Percentiles rank a stretch among this genome's conserved stretches.
These are phyloP conservation scores for Aspergillus transmontanensis DNA, from an alignment of 2,329 filamentous ascomycete genomes.

Conservation along the genomic window DNA sequence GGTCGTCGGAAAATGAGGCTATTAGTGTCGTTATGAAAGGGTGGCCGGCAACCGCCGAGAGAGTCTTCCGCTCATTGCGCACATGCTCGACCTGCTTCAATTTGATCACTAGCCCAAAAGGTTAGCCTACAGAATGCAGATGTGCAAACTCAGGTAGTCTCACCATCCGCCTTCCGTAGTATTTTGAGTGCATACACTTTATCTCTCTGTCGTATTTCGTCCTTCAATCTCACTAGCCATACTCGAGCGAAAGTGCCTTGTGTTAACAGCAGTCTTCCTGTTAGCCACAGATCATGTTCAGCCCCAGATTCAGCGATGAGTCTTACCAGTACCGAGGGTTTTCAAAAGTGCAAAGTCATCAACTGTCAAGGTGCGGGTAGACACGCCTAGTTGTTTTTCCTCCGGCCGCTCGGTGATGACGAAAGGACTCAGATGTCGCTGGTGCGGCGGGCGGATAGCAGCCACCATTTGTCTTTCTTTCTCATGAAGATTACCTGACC, in stretches of 20 bases:
- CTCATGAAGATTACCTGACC: conserved; percentile 27
- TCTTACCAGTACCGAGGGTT: conserved; percentile 52
- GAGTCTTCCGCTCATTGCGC: conserved; percentile 66
- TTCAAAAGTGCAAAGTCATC: conserved; percentile 51
- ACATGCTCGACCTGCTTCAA: conserved; percentile 71
- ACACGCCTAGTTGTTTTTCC: conserved; percentile 41
- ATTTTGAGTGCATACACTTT: conserved; percentile 54
- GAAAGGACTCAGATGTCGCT: conserved; percentile 38
- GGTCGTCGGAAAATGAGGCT: conserved; percentile 65
- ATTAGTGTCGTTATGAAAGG: conserved; percentile 68
- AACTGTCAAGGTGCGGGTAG: conserved; percentile 40
- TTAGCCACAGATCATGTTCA: conserved; percentile 15
- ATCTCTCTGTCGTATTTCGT: conserved; percentile 35
- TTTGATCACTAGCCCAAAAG: conserved; percentile 49
- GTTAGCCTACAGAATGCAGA: not conserved
- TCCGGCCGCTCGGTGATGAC: conserved; percentile 42
- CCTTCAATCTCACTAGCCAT: conserved; percentile 50
- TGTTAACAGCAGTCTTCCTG: conserved; percentile 15
- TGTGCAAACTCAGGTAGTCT: conserved; percentile 7
- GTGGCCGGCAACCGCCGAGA: conserved; percentile 64
- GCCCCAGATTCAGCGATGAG: conserved; percentile 12
- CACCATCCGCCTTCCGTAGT: conserved; percentile 54
- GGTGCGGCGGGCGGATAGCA: conserved; percentile 30
- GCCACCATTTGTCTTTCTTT: conserved; percentile 34
- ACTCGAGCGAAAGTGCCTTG: conserved; percentile 56